These are phyloP conservation scores for Verticillium nonalfalfae DNA, from an alignment of 2,329 filamentous ascomycete species.

Conservation along the genomic window DNA sequence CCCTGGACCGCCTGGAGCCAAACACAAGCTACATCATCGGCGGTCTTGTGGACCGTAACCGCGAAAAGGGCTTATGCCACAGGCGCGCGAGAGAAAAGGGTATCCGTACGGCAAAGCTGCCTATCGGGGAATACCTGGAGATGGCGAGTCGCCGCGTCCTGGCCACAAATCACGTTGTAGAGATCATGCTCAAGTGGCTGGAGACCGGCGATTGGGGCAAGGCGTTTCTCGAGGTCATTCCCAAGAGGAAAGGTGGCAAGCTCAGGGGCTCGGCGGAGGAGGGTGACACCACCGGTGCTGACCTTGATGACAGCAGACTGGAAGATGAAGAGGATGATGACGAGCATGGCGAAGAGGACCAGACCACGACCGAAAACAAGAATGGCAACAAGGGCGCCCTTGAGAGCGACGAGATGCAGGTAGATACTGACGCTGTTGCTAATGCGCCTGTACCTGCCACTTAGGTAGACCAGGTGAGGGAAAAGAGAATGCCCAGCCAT, in stretches of 20 bases:
- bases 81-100: conserved; percentile 67
- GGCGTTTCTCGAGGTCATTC: conserved; percentile 83
- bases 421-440: background rate
- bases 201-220: conserved; percentile 86
- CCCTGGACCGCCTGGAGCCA: conserved; percentile 74
- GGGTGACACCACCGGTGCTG: conserved; percentile 13
- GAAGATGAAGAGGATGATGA: conserved; percentile 20
- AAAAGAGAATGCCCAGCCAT: background rate
- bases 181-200: conserved; percentile 94
- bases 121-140: conserved; percentile 91
- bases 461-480: background rate
- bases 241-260: conserved; percentile 78
- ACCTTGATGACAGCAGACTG: conserved; percentile 16
- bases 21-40: conserved; percentile 91
- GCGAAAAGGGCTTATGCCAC: conserved; percentile 92
- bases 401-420: background rate
- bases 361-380: background rate
- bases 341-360: conserved; percentile 18
- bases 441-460: background rate
- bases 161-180: conserved; percentile 90
- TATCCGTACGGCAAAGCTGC: conserved; percentile 82
- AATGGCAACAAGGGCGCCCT: background rate
- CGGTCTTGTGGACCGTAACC: conserved; percentile 91
- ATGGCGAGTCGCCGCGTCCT: conserved; percentile 84
- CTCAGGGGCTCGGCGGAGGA: conserved; percentile 38